phyloP scores from a whole-genome alignment of 345 rosid genomes.

The Ceriops zippeliana region DNA sequence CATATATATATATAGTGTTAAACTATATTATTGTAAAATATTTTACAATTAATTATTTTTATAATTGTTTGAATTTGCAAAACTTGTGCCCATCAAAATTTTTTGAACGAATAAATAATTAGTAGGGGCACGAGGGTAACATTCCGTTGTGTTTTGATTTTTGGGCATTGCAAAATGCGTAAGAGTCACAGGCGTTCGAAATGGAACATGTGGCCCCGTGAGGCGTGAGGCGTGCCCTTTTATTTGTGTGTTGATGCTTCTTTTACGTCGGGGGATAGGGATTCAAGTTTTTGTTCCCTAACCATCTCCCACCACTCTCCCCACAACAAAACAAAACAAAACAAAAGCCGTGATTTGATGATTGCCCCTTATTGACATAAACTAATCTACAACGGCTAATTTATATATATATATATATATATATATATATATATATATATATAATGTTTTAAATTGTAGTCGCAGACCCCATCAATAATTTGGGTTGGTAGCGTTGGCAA shows the following conservation, averaged over 20 bases:
- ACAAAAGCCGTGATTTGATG: not conserved
- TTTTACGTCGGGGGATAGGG: not conserved
- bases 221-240: not conserved
- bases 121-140: not conserved
- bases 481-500: not conserved
- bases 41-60: too few species aligned
- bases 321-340: not conserved
- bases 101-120: too few species aligned
- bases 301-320: constrained; percentile 13
- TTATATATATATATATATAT: too few species aligned
- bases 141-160: not conserved
- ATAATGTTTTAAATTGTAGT: not conserved
- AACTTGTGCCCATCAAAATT: not conserved
- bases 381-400: not conserved
- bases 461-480: not conserved
- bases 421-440: too few species aligned
- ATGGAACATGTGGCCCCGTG: too few species aligned
- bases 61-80: too few species aligned
- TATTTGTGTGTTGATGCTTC: not conserved
- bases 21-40: too few species aligned
- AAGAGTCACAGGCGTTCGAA: too few species aligned
- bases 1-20: too few species aligned
- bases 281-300: not conserved
- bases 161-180: not conserved
- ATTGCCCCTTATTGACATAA: constrained; percentile 1